Evolutionary conservation across 257 asterid species (phyloP).

Genomic region (Verbena officinalis): DNA sequence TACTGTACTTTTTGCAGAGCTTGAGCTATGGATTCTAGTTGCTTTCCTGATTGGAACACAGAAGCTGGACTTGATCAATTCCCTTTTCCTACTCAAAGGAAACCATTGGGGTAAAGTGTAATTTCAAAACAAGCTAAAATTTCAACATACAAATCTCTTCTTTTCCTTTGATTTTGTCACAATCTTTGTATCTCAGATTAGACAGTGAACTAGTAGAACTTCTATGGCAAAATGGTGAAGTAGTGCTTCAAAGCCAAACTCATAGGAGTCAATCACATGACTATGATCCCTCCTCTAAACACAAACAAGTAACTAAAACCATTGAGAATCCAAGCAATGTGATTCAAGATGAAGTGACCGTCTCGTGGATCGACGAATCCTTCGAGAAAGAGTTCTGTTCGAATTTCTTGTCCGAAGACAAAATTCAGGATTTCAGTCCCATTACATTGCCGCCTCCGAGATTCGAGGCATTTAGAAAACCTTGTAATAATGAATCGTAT

Average conservation of each 20-base stretch:
- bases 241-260: slow-evolving; percentile 62
- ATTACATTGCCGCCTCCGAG: slow-evolving; percentile 49
- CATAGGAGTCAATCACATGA: slow-evolving; percentile 35
- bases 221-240: slow-evolving; percentile 84
- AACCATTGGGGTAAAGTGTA: slow-evolving; percentile 51
- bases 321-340: slow-evolving; percentile 35
- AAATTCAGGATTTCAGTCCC: slow-evolving; percentile 28
- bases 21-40: slow-evolving; percentile 52
- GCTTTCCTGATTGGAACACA: slow-evolving; percentile 64
- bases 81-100: slow-evolving; percentile 47
- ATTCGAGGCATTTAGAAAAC: slow-evolving; percentile 27
- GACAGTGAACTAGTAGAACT: slow-evolving; percentile 78
- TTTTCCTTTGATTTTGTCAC: no score
- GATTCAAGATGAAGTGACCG: slow-evolving; percentile 57
- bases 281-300: slow-evolving; percentile 27
- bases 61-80: slow-evolving; percentile 52
- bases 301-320: slow-evolving; percentile 39
- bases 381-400: slow-evolving; percentile 68
- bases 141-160: background rate
- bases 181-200: slow-evolving; percentile 40
- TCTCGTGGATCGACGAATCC: slow-evolving; percentile 67
- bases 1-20: background rate
- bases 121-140: background rate
- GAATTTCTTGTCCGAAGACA: slow-evolving; percentile 47
- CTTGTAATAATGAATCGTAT: background rate